Base-by-base conservation (phyloP, 441 rosid species). In the Biscutella laevigata region DNA sequence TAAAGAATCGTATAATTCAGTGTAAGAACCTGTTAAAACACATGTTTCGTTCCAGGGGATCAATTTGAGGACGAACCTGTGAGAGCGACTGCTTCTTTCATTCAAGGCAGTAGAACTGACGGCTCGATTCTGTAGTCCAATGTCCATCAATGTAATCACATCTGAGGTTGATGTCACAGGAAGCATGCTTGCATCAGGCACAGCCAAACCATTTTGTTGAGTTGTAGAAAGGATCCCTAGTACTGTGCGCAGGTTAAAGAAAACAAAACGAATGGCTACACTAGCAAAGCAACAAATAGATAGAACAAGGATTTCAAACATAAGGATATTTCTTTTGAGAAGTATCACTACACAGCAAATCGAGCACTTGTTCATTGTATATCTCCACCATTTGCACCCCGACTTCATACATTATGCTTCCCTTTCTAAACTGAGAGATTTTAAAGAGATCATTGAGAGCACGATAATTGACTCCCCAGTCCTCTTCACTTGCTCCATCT, bases 341-440 rank as follows among this genome's bases (percentile, higher is more conserved):
- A 30, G 48, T 66, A 13, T 70, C 79, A 33, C 33, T 45, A 42
- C 83, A 53, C n/a, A 83, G 59, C 41, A 83, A 59, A 64, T 83
- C 88, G 0, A 78, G 83, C 32, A 83, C 83, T 78, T 83, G 87
- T 21, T 83, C 86, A 38, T 82, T 82, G 53, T 82, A 82, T 68
- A 79, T 79, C 73, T 82, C 89, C 27, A 82, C 68, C 88, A 83
- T 78, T 64, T 83, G 92, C 12, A 83, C 85, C n/a, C 69, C 69
- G 4, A 81, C 66, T 61, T 81, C 92, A 56, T 83, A 83, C 5
- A 20, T 28, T 4, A 81, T 59, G 67, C 68, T 60, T 53, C 68
- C 64, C 25, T 51, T 77, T 54, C 92, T 66, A 0, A 35, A 66
- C 52, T 83, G 80, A 50, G 88, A 75, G 22, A 84, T 69, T 34